These are phyloP conservation scores for Gnaphalium uliginosum DNA, from an alignment of 129 eudicot genomes.

Conservation along the genomic window DNA sequence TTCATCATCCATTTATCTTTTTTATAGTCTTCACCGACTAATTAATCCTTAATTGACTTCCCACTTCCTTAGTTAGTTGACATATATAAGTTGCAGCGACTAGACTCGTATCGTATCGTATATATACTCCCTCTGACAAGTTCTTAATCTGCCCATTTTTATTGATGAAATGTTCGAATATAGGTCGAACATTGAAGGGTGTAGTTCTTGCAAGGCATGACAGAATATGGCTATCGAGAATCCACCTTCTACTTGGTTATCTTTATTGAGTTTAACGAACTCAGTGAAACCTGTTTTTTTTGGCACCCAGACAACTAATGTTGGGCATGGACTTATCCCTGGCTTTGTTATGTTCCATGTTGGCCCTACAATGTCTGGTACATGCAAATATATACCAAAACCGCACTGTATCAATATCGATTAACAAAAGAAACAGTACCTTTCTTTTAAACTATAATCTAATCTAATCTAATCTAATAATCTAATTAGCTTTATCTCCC, in stretches of 20 bases:
- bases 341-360: background rate
- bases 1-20: too few species aligned
- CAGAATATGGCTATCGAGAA: slow-evolving; percentile 29
- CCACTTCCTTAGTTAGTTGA: too few species aligned
- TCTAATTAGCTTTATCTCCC: too few species aligned
- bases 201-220: slow-evolving; percentile 8
- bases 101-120: too few species aligned
- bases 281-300: slow-evolving; percentile 18
- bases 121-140: too few species aligned
- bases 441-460: too few species aligned
- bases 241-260: slow-evolving; percentile 23
- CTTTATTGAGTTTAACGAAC: slow-evolving; percentile 4
- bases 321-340: slow-evolving; percentile 12
- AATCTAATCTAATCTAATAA: too few species aligned
- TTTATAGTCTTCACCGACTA: too few species aligned
- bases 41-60: too few species aligned
- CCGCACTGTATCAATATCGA: too few species aligned
- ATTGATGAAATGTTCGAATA: slow-evolving; percentile 15
- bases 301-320: slow-evolving; percentile 26
- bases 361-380: background rate
- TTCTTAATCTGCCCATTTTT: slow-evolving; percentile 11
- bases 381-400: background rate
- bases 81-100: too few species aligned
- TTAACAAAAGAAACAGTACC: too few species aligned
- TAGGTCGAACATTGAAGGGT: slow-evolving; percentile 12